A percentile compares a stretch with the other conserved stretches of the same genome.
These are phyloP conservation scores for Cyberlindnera xylosilytica DNA, from an alignment of 805 yeast species.

Conservation along the genomic window DNA sequence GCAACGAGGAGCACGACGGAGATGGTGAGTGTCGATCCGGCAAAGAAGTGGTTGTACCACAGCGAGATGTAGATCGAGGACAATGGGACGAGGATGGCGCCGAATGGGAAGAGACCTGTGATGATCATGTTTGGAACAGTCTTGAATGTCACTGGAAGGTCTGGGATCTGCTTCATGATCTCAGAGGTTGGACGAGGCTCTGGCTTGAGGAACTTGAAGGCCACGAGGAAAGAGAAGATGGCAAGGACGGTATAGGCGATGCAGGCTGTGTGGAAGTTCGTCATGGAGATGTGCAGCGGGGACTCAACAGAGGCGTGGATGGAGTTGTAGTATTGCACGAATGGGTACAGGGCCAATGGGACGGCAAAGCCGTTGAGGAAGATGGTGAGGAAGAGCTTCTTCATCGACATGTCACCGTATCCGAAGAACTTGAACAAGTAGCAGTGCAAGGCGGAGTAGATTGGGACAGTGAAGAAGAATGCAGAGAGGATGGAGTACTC, in stretches of 20 bases:
- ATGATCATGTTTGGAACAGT: slow-evolving; percentile 26
- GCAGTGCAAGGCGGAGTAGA: slow-evolving; percentile 17
- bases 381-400: slow-evolving; percentile 1
- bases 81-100: slow-evolving; percentile 26
- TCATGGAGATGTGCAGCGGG: slow-evolving; percentile 19
- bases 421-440: slow-evolving; percentile 22
- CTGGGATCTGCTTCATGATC: slow-evolving; percentile 23
- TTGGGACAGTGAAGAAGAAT: slow-evolving; percentile 19
- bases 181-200: slow-evolving; percentile 13
- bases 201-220: slow-evolving; percentile 13
- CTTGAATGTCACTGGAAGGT: slow-evolving; percentile 26
- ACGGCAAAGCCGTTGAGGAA: slow-evolving; percentile 20
- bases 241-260: slow-evolving; percentile 15
- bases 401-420: slow-evolving; percentile 8
- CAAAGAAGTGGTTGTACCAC: slow-evolving; percentile 28
- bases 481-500: slow-evolving; percentile 1
- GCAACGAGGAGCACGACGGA: slow-evolving; percentile 18
- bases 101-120: slow-evolving; percentile 30
- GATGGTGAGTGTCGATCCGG: slow-evolving; percentile 17
- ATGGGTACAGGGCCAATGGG: slow-evolving; percentile 17
- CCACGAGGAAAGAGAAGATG: slow-evolving; percentile 12
- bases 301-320: slow-evolving; percentile 25
- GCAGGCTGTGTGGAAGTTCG: slow-evolving; percentile 1
- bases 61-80: slow-evolving; percentile 26
- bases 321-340: slow-evolving; percentile 14